Percentiles rank a stretch among this genome's conserved stretches.
Evolutionary conservation across 495 filamentous ascomycete species (phyloP).

Genomic region (Zalerion maritima): DNA sequence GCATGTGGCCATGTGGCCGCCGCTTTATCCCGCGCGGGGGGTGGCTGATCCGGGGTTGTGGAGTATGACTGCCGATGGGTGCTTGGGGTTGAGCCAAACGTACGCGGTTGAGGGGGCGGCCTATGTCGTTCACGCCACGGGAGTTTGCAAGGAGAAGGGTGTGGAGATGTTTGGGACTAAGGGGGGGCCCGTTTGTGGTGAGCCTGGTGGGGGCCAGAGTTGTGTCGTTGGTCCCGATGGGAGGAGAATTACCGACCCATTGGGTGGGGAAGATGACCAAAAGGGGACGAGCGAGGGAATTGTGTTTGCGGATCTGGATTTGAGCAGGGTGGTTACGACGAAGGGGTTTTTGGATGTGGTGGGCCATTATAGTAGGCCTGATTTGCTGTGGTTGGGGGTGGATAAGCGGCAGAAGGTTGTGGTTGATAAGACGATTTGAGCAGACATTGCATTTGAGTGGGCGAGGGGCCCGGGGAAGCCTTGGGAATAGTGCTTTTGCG

Average conservation of each 20-base stretch:
- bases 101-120: slow-evolving; percentile 38
- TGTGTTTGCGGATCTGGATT: slow-evolving; percentile 32
- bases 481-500: too few species aligned
- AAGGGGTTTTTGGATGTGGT: slow-evolving; percentile 27
- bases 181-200: slow-evolving; percentile 17
- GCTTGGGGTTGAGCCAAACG: slow-evolving; percentile 15
- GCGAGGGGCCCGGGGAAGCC: too few species aligned
- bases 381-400: slow-evolving; percentile 38
- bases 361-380: slow-evolving; percentile 40
- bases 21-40: slow-evolving; percentile 11
- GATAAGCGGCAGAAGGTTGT: slow-evolving; percentile 19
- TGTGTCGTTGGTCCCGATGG: slow-evolving; percentile 43
- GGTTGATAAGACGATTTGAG: too few species aligned
- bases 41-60: slow-evolving; percentile 14
- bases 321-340: slow-evolving; percentile 20
- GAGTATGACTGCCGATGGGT: slow-evolving; percentile 16
- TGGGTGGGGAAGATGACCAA: slow-evolving; percentile 12
- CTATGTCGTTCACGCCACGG: slow-evolving; percentile 36
- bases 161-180: slow-evolving; percentile 26
- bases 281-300: slow-evolving; percentile 24
- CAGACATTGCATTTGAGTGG: too few species aligned
- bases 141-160: slow-evolving; percentile 25
- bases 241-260: slow-evolving; percentile 21
- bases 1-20: slow-evolving; percentile 47
- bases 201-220: slow-evolving; percentile 32